Base-by-base conservation (phyloP, 2,329 filamentous ascomycete species). In the Aspergillus sp. region DNA sequence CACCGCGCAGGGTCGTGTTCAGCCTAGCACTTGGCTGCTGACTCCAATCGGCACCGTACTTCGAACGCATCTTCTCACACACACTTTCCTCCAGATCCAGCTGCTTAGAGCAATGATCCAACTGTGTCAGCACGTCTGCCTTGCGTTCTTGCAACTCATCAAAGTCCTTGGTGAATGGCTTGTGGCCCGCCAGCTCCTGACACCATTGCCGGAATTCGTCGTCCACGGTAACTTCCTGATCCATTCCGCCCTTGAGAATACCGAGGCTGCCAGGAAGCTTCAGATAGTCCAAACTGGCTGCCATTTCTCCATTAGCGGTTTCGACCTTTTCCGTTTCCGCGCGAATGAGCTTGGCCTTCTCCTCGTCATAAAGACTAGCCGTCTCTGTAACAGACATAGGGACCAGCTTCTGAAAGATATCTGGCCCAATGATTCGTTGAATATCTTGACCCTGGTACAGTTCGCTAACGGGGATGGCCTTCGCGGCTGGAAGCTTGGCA, bases 51-150 rank as follows among this genome's bases (percentile, higher is more conserved):
- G 78, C 80, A 47, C 91, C 90, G 65, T 97, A 97, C 66, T 98
- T 98, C 10, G 90, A 94, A 42, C 93, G 82, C 93, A 98, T 98
- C 75, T 97, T 98, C 68, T 98, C 93, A 66, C 93, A 98, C 0
- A 97, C 88, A 48, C 88, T 94, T 71, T 97, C 94, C 67, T 98
- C 93, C 83, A 93, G 90, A 57, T 98, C 93, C 38, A 98, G 73
- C 60, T 94, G 87, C 65, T 95, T 95, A 47, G 84, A 83, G 59
- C 88, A 88, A 49, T 81, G 81, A 48, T 96, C 90, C 48, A 98
- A 69, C 2, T 83, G 80, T 2, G 77, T 75, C 22, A 88, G 67
- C 10, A 96, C 86, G 1, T 81, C 78, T 15, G 86, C 80, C 66
- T 91, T 95, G 59, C 93, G 86, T 22, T 81, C 78, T 53, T 85